Base-by-base conservation (phyloP, 176 grass and related monocot species). In the Leersia perrieri region DNA sequence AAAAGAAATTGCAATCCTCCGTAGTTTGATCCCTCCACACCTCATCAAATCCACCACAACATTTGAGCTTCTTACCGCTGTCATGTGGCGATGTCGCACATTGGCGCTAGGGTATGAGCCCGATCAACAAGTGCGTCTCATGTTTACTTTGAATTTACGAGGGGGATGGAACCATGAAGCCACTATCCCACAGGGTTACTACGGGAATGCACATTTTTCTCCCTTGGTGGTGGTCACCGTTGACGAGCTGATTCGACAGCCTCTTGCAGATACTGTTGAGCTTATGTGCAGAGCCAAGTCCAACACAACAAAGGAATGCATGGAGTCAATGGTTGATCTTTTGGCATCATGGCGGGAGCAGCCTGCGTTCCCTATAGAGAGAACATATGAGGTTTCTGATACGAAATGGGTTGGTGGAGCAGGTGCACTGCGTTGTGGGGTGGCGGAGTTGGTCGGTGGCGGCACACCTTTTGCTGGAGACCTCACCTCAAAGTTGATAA, bases 71-170 rank as follows among this genome's bases (percentile, higher is more conserved):
- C 26, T 88, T 0, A 73, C 86, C 0, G 86, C 86, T 0, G 25
- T 83, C 33, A 73, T 88, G 86, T 88, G 86, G 86, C 74, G 86
- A 9, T 88, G 86, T 28, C 80, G 74, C 22, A 87, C 85, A 1
- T 5, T 12, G 1, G 78, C 79, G 7, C 6, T 76, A 2, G 78
- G 85, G 4, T 87, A 87, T 26, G 11, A 33, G 55, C 0, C 79
- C 4, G 0, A 5, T 8, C 65, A 53, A 9, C 32, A 18, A 0
- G 79, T 82, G 28, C 79, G 79, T 0, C 79, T 87, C 15, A 82
- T 82, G 85, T 53, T 82, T 5, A 82, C 85, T 7, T 70, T 87
- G 85, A 82, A 87, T 9, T 55, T 79, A 3, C 85, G 85, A 0
- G 85, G 79, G 0, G 70, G 66, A 39, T 87, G 79, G 85, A 87